Evolutionary conservation across 2,329 filamentous ascomycete genomes (phyloP).

Genomic region (Tolypocladium inflatum): DNA sequence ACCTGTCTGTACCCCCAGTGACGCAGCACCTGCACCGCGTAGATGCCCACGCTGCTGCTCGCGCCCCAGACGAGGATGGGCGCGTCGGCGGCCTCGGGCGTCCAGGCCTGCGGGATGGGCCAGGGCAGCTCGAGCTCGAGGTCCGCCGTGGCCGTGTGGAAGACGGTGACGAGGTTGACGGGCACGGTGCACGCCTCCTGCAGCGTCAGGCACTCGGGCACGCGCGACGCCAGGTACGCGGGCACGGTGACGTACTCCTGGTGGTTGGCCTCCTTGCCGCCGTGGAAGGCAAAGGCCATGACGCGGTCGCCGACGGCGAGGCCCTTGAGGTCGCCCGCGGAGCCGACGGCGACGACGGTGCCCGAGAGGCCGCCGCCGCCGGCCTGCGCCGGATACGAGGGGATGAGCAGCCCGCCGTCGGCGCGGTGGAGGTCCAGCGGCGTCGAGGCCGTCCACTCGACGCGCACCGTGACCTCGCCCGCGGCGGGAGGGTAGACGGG

Average conservation of each 20-base stretch:
- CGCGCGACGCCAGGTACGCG: slow-evolving; percentile 35
- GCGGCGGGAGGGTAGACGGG: slow-evolving; percentile 20
- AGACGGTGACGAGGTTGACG: slow-evolving; percentile 49
- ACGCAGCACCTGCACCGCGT: slow-evolving; percentile 37
- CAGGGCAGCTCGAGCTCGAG: slow-evolving; percentile 45
- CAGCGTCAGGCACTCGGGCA: slow-evolving; percentile 30
- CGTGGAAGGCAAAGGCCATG: slow-evolving; percentile 42
- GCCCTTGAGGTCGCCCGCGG: slow-evolving; percentile 22
- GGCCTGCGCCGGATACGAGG: slow-evolving; percentile 35
- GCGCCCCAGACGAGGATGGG: slow-evolving; percentile 43
- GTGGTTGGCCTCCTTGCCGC: slow-evolving; percentile 36
- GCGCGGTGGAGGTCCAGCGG: slow-evolving; percentile 53
- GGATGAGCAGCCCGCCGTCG: slow-evolving; percentile 46
- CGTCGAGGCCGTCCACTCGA: slow-evolving; percentile 50
- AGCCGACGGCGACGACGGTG: slow-evolving; percentile 40
- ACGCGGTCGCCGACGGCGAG: slow-evolving; percentile 45
- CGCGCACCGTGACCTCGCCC: slow-evolving; percentile 42
- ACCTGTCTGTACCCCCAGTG: slow-evolving; percentile 43
- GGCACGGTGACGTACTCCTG: slow-evolving; percentile 46
- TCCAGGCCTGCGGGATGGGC: slow-evolving; percentile 38
- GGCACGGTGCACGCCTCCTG: slow-evolving; percentile 43
- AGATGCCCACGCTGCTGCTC: slow-evolving; percentile 41
- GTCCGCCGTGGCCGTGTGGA: slow-evolving; percentile 41
- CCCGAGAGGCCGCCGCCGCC: slow-evolving; percentile 43
- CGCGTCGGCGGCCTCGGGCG: slow-evolving; percentile 21